Evolutionary conservation across 371 early-diverging fungal genomes (phyloP).

Genomic region (Mortierella sp.): DNA sequence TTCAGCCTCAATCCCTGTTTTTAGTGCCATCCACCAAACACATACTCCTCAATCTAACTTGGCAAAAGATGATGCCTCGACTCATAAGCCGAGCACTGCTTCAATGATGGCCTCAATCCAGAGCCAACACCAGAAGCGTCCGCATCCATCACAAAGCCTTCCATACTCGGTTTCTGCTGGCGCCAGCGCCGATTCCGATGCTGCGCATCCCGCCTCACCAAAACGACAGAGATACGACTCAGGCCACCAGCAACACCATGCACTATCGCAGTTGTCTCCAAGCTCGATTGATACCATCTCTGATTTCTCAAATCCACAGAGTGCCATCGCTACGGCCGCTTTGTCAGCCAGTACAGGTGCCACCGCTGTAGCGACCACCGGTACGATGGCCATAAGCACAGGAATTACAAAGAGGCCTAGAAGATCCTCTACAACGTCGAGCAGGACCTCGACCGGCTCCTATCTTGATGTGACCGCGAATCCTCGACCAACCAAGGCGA

Average conservation of each 20-base stretch:
- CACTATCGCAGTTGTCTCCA: constrained; percentile 26
- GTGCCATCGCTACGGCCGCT: constrained; percentile 8
- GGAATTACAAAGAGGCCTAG: constrained; percentile 9
- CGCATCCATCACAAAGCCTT: not conserved
- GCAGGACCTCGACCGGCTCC: constrained; percentile 20
- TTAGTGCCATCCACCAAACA: constrained; percentile 4
- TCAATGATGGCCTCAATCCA: constrained; percentile 28
- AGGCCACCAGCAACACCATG: constrained; percentile 20
- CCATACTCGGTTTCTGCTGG: not conserved
- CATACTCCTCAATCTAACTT: not conserved
- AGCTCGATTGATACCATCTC: constrained; percentile 12
- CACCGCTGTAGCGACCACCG: constrained; percentile 1
- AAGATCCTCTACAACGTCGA: constrained; percentile 17
- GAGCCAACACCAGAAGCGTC: constrained; percentile 14
- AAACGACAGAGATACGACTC: constrained; percentile 33
- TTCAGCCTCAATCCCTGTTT: constrained; percentile 24
- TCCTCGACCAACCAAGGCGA: constrained; percentile 11
- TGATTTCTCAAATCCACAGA: constrained; percentile 19
- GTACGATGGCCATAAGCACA: not conserved
- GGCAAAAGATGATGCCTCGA: not conserved
- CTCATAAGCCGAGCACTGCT: constrained; percentile 16
- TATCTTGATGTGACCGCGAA: constrained; percentile 14
- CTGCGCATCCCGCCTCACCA: constrained; percentile 22
- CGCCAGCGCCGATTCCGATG: not conserved
- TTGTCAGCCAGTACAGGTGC: not conserved